Base-by-base conservation (phyloP, 805 yeast genomes). In the Lipomyces spencermartinsiae region DNA sequence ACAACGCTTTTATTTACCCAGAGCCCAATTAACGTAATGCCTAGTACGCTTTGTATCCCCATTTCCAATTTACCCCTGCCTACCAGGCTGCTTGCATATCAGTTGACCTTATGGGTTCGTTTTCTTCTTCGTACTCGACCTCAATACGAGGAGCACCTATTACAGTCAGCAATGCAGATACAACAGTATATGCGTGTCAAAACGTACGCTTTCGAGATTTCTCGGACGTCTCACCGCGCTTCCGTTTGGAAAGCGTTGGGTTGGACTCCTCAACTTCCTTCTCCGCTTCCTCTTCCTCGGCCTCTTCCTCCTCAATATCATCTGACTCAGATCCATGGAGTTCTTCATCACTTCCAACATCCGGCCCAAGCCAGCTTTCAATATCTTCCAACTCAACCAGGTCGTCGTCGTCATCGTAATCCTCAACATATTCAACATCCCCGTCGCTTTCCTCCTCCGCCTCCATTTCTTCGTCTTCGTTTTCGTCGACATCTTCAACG, bases 341-440 rank as follows among this genome's bases (percentile, higher is more conserved):
- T 57, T 63, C 69, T 35, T 59, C 72, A 31, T 63, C 73, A 29
- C 68, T 70, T 54, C 76, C 87, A 54, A 77, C 83, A 65, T 79
- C 81, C 34, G 79, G 76, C 39, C 86, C 89, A 58, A 81, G 79
- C 98, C 98, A 94, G 74, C 94, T 97, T 81, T 93, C 98, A 82
- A 94, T 86, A 76, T 95, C 98, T 33, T 92, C 97, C 74, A 92
- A 81, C 73, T 92, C 93, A 19, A 39, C 66, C 25, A 80, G 80
- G 34, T 80, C 83, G 33, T 77, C 79, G 68, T 90, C 97, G 29
- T 91, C 96, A 16, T 89, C 97, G 62, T 91, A 97, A 70, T 88
- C 97, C 73, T 88, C 93, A 62, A 92, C 97, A 76, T 89, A 91
- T 78, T 93, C 98, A 56, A 92, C 88, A 69, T 85, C 87, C 59